phyloP scores from a whole-genome alignment of 805 yeast genomes.

The Monosporozyma siamensis region DNA sequence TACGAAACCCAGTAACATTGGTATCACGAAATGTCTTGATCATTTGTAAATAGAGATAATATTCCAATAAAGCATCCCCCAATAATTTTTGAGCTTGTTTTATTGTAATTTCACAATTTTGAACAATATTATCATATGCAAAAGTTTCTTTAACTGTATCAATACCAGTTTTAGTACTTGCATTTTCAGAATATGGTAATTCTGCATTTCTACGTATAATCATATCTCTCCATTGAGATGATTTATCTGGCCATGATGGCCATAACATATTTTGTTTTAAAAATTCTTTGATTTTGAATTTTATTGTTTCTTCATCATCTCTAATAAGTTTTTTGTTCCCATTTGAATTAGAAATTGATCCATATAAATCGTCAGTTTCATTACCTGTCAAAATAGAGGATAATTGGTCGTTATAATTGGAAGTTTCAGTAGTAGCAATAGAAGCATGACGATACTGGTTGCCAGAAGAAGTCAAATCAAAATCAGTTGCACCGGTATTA shows the following conservation, averaged over 20 bases:
- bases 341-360: background rate
- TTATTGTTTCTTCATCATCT: background rate
- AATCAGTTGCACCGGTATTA: background rate
- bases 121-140: conserved; percentile 6
- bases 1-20: conserved; percentile 82
- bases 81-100: conserved; percentile 10
- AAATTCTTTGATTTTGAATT: conserved; percentile 4
- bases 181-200: too few relatives aligned
- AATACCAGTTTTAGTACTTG: background rate
- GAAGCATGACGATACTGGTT: background rate
- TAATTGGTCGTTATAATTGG: background rate
- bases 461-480: background rate
- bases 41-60: conserved; percentile 25
- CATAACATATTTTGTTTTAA: conserved; percentile 17
- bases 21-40: conserved; percentile 47
- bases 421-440: background rate
- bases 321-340: background rate
- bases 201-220: background rate
- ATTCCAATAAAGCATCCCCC: conserved; percentile 27
- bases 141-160: conserved; percentile 11
- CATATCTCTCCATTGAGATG: background rate
- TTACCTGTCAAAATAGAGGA: background rate
- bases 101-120: conserved; percentile 7
- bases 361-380: background rate
- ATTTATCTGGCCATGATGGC: conserved; percentile 24